Conservation (phyloP, 768 basidiomycete genomes). For the Vararia minispora region DNA sequence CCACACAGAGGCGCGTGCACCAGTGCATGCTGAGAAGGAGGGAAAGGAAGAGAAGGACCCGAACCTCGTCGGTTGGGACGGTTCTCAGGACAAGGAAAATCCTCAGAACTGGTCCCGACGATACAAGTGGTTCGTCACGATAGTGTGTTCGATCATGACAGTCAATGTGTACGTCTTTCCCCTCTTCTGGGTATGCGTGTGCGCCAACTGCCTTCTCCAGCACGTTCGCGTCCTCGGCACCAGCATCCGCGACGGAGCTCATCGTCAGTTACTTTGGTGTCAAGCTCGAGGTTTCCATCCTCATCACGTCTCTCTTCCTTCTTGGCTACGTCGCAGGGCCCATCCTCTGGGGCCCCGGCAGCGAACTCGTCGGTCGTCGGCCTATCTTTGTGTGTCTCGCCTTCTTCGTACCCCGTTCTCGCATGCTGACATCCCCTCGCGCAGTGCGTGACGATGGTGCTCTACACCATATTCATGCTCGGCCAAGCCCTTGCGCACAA, state of each 20-base stretch:
- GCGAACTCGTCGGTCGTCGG: conserved; percentile 12
- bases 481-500: conserved; percentile 9
- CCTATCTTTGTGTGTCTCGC: conserved; percentile 5
- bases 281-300: conserved; percentile 2
- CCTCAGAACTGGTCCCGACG: conserved; percentile 8
- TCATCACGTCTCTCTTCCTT: conserved; percentile 8
- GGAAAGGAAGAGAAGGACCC: conserved; percentile 4
- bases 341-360: conserved; percentile 13
- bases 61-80: conserved; percentile 6
- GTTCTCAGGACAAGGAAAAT: conserved; percentile 5
- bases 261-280: conserved; percentile 1
- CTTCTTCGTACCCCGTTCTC: not conserved
- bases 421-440: not conserved
- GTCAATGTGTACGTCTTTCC: not conserved
- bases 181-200: not conserved
- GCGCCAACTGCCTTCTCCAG: not conserved
- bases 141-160: not conserved
- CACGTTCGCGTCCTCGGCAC: conserved; percentile 8
- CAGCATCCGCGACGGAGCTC: not conserved
- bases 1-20: too few relatives aligned
- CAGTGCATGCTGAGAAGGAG: too few relatives aligned
- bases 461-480: conserved; percentile 7
- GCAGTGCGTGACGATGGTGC: not conserved
- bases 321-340: conserved; percentile 8
- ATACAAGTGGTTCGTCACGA: conserved; percentile 4